Evolutionary conservation across 768 basidiomycete species (phyloP).

Genomic region (Pleurotus tuoliensis): DNA sequence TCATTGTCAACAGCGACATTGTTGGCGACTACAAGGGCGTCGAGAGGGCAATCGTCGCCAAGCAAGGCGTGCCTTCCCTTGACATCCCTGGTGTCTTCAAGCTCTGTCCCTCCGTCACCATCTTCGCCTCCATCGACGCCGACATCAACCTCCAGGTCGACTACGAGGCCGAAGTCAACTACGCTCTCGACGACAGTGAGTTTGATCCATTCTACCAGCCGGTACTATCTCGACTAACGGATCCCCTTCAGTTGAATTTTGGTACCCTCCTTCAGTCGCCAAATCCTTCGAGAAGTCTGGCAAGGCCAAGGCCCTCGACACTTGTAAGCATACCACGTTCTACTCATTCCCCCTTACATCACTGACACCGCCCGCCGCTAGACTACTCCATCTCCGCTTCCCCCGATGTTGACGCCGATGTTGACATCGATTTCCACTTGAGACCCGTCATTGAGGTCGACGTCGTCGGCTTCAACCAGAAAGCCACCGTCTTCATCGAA

Average conservation of each 20-base stretch:
- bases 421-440: conserved; percentile 1
- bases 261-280: conserved; percentile 3
- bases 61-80: neutral
- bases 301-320: neutral
- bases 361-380: neutral
- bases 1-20: conserved; percentile 2
- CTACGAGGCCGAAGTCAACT: conserved; percentile 5
- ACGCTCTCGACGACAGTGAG: conserved; percentile 2
- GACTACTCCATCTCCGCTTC: conserved; percentile 1
- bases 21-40: conserved; percentile 2
- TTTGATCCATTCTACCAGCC: neutral
- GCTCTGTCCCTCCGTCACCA: neutral
- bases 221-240: neutral
- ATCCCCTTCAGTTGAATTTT: neutral
- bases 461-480: neutral
- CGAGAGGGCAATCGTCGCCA: neutral
- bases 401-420: neutral
- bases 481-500: conserved; percentile 3
- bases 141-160: conserved; percentile 1
- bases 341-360: neutral
- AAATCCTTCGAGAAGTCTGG: conserved; percentile 5
- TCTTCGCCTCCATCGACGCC: neutral
- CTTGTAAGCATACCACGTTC: neutral
- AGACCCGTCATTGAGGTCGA: conserved; percentile 2
- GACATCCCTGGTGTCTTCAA: conserved; percentile 4